These are phyloP conservation scores for Maudiozyma serrabonitensis DNA, from an alignment of 805 yeast genomes.

Conservation along the genomic window DNA sequence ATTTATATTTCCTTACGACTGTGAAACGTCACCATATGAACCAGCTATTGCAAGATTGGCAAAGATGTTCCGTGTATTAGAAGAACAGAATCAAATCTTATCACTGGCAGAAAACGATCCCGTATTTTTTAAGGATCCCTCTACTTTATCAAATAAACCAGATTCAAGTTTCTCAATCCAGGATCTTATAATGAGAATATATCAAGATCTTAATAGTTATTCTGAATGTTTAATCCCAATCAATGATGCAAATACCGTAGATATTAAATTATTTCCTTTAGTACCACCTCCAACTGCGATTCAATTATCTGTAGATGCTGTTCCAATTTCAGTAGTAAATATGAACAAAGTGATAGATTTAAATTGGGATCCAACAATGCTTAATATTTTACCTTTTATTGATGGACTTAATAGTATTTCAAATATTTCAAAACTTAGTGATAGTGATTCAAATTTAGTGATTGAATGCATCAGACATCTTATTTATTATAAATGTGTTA, in stretches of 20 bases:
- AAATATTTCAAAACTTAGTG: conserved; percentile 66
- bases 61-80: conserved; percentile 78
- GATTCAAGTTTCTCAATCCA: conserved; percentile 43
- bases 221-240: conserved; percentile 94
- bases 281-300: conserved; percentile 66
- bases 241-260: conserved; percentile 80
- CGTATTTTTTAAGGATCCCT: conserved; percentile 9
- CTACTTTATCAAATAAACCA: conserved; percentile 2
- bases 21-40: conserved; percentile 80
- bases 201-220: conserved; percentile 86
- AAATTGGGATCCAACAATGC: conserved; percentile 96
- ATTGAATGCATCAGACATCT: conserved; percentile 85
- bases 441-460: conserved; percentile 70
- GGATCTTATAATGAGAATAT: conserved; percentile 79
- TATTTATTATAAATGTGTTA: conserved; percentile 79
- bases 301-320: conserved; percentile 68
- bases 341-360: conserved; percentile 67
- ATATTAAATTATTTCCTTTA: conserved; percentile 89
- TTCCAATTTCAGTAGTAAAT: conserved; percentile 82
- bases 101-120: conserved; percentile 44
- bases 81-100: conserved; percentile 74
- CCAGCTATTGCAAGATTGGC: conserved; percentile 78
- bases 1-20: conserved; percentile 76
- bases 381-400: conserved; percentile 73
- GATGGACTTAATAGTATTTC: conserved; percentile 81